Base-by-base conservation (phyloP, 257 asterid species). In the Nicotiana paniculata region DNA sequence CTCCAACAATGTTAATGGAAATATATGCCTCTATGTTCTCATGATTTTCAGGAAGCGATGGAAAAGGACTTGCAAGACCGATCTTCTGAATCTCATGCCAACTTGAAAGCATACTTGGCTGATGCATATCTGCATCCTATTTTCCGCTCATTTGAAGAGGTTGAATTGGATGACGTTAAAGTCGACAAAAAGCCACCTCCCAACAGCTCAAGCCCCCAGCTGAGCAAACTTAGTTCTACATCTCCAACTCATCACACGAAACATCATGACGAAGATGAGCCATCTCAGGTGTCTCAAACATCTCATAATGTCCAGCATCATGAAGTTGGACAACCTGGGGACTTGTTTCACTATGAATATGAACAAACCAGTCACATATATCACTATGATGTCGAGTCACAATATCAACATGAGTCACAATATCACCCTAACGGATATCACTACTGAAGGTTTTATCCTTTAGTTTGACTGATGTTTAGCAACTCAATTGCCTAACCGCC, bases 71-170 rank as follows among this genome's bases (percentile, higher is more conserved):
- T 54, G 58, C 89, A 93, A 83, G 96, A 93, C 53, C 84, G 46
- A 5, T 83, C 93, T 48, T 61, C 93, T 55, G 92, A 79, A 78
- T 85, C 96, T 11, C 97, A 91, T 2, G 39, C 84, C 68, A 87
- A 83, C 82, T 81, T 94, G n/a, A 93, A 91, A 80, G 55, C 97
- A 11, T 92, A 81, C 89, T 85, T 96, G 86, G 91, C 97, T 0
- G 98, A 96, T 77, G 99, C 99, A 10, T 96, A 96, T 86, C 82
- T 96, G 84, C 99, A 96, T 33, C 99, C 99, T 3, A 94, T 94
- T 57, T 96, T 94, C 88, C 95, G 78, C 85, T 93, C 98, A 28
- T 92, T 93, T 69, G 96, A 93, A 86, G 96, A 94, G 88, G 93
- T 90, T 8, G 93, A 94, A 21, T 79, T 91, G 84, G 89, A 86